Base-by-base conservation (phyloP, 2,329 filamentous ascomycete genomes). In the Clarireedia homoeocarpa region DNA sequence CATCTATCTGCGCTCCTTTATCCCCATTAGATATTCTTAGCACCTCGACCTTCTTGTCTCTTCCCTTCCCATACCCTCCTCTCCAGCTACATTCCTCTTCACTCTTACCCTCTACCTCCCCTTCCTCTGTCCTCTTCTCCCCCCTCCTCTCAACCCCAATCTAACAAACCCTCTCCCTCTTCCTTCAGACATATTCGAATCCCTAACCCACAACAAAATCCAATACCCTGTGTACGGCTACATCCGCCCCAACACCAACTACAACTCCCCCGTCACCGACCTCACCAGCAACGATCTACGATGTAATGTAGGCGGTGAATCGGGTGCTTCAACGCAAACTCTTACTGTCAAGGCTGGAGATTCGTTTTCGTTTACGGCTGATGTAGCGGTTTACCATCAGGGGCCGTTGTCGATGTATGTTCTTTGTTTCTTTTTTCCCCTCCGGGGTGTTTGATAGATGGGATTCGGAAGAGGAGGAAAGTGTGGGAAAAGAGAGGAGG, bases 221-320 rank as follows among this genome's bases (percentile, higher is more conserved):
- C 39, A 59, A 34, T 63, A 61, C 38, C 51, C 65, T 3, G 76
- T 72, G 2, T 84, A 83, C 64, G 64, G 69, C 23, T 76, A 78
- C 17, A 82, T 82, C 5, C 69, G 73, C n/a, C 70, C 70, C 34
- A 68, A 67, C 44, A 63, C 62, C 23, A 67, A 67, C 24, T 81
- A 83, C 65, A 75, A 77, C 50, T 73, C 83, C 59, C 74, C 74
- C 5, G 63, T 85, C 10, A 71, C 69, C 9, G 62, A 61, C 36
- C 52, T 64, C 24, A 59, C 55, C 7, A 62, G 59, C 9, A 63
- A 51, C 40, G 64, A 65, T 57, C 46, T 65, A 72, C 67, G 75
- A 49, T 78, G 75, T 67, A 77, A 78, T 66, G 69, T 71, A 6
- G 65, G 65, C 55, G 71, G 72, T 2, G 47, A 48, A 5, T 57